phyloP scores from a whole-genome alignment of 2,329 filamentous ascomycete species.

The Akanthomyces muscarius region DNA sequence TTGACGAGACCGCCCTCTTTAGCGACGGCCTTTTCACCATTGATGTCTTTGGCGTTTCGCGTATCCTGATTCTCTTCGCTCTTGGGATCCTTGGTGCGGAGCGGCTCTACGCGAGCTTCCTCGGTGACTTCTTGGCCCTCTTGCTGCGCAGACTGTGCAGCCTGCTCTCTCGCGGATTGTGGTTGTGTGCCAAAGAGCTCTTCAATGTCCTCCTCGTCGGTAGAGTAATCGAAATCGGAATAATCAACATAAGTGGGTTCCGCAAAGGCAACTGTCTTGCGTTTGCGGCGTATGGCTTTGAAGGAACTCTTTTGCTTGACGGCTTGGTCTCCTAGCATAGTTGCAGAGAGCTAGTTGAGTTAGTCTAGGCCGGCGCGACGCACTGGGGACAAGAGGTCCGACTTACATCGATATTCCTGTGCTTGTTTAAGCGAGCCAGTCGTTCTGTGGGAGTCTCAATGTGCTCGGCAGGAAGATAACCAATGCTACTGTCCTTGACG shows the following conservation, averaged over 20 bases:
- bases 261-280: slow-evolving; percentile 83
- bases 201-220: slow-evolving; percentile 61
- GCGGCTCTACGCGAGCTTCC: slow-evolving; percentile 8
- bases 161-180: slow-evolving; percentile 7
- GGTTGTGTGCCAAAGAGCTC: slow-evolving; percentile 38
- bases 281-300: slow-evolving; percentile 77
- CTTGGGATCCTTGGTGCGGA: slow-evolving; percentile 9
- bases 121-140: slow-evolving; percentile 26
- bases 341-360: slow-evolving; percentile 50
- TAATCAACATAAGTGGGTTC: slow-evolving; percentile 85
- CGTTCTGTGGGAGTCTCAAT: slow-evolving; percentile 97
- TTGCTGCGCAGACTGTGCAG: slow-evolving; percentile 27
- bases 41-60: slow-evolving; percentile 4
- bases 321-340: slow-evolving; percentile 59
- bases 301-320: slow-evolving; percentile 80
- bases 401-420: slow-evolving; percentile 92
- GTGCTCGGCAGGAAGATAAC: slow-evolving; percentile 91
- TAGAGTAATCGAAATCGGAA: slow-evolving; percentile 80
- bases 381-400: neutral
- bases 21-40: neutral
- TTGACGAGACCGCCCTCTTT: slow-evolving; percentile 5
- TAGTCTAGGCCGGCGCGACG: neutral
- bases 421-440: slow-evolving; percentile 90
- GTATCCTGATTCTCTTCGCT: neutral
- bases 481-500: slow-evolving; percentile 95